A percentile compares a stretch with the other conserved stretches of the same genome.
Conservation (phyloP, 441 rosid genomes). For the Iberis amara region DNA sequence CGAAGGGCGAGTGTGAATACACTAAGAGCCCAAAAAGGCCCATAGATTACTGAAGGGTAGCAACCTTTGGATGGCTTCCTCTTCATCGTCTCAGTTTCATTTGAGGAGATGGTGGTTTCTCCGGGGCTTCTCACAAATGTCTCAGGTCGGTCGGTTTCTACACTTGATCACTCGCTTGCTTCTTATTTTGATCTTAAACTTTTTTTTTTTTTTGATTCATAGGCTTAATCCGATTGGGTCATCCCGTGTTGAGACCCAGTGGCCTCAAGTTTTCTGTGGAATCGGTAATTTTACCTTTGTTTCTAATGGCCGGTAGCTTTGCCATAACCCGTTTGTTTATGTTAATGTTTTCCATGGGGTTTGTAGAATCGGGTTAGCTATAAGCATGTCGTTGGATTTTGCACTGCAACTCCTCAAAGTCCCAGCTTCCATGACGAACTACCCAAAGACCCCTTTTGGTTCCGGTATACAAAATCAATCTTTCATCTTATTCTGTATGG, state of each 20-base stretch:
- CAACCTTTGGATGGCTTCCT: not conserved
- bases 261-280: constrained; percentile 9
- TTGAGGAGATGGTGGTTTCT: constrained; percentile 22
- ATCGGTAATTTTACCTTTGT: constrained; percentile 20
- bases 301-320: too few relatives aligned
- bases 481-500: constrained; percentile 47
- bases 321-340: too few relatives aligned
- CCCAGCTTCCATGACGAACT: constrained; percentile 29
- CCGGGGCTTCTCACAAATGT: constrained; percentile 24
- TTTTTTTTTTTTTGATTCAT: not conserved
- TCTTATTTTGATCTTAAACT: not conserved
- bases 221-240: constrained; percentile 23
- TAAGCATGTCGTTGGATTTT: constrained; percentile 8
- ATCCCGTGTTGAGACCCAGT: not conserved
- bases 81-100: not conserved
- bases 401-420: constrained; percentile 29
- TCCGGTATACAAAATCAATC: constrained; percentile 14
- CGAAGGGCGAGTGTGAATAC: too few relatives aligned
- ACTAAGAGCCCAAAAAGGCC: too few relatives aligned
- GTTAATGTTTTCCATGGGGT: not conserved
- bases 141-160: constrained; percentile 22
- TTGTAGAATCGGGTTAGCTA: constrained; percentile 25
- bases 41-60: too few relatives aligned
- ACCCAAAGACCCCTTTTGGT: constrained; percentile 45
- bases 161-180: not conserved